These are phyloP conservation scores for Fusarium continuum DNA, from an alignment of 2,329 filamentous ascomycete genomes.

Conservation along the genomic window DNA sequence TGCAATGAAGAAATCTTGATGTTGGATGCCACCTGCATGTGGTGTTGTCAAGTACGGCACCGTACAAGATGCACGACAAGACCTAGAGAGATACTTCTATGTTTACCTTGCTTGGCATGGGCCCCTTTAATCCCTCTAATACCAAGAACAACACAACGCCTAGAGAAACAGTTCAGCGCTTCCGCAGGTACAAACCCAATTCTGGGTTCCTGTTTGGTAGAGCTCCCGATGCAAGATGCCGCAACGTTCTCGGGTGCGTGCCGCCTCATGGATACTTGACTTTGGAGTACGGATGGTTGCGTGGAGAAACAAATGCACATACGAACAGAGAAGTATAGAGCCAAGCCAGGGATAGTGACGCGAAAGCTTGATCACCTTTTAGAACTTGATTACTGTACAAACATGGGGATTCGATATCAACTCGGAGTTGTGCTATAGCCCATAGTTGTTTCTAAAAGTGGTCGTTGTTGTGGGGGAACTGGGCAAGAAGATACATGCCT, in stretches of 20 bases:
- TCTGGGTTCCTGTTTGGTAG: neutral
- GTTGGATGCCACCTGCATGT: neutral
- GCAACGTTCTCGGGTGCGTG: slow-evolving; percentile 19
- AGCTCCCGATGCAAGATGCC: slow-evolving; percentile 3
- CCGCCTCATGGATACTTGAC: slow-evolving; percentile 10
- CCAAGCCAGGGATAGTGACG: neutral
- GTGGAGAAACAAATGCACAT: slow-evolving; percentile 20
- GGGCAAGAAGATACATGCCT: slow-evolving; percentile 1
- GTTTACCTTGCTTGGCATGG: slow-evolving; percentile 1
- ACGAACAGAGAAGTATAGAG: slow-evolving; percentile 11
- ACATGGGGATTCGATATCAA: neutral
- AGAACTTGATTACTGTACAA: neutral
- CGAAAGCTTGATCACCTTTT: neutral
- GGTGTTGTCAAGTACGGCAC: neutral
- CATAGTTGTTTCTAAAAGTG: slow-evolving; percentile 1
- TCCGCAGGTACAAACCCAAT: neutral
- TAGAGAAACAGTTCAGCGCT: neutral
- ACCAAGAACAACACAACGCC: neutral
- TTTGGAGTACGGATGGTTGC: neutral
- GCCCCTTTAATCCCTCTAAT: neutral
- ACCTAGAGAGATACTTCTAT: neutral
- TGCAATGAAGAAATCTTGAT: neutral
- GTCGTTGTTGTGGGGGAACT: neutral
- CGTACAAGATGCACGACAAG: neutral
- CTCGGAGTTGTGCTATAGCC: neutral